Base-by-base conservation (phyloP, 1,139 yeast species). In the Diutina pseudorugosa region DNA sequence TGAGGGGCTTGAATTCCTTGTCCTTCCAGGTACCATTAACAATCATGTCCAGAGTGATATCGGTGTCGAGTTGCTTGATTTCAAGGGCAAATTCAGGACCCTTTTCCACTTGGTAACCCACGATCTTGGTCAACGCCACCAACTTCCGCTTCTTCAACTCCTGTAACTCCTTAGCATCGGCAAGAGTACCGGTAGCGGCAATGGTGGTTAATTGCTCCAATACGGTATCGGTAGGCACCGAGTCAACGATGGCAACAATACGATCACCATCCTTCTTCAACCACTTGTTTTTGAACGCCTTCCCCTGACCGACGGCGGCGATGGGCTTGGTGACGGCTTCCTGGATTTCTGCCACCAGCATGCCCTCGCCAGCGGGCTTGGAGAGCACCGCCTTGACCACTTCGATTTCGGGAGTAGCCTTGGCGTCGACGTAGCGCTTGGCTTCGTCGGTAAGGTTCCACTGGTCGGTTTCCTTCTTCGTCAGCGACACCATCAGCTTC, bases 271-370 rank as follows among this genome's bases (percentile, higher is more conserved):
- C 86, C 68, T 93, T 93, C 59, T 80, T 72, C 62, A 93, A 83
- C 99, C 99, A 93, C 51, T 95, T 95, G 68, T 91, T 91, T 71
- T 90, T 93, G 78, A 93, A 93, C n/a, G 98, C 98, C 63, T 91
- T 85, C 61, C 95, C 96, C 72, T 93, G 98, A 56, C 98, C 99
- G 57, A 91, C 78, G 61, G 85, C 83, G 55, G 97, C 98, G 57
- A 82, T 79, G 51, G 82, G 72, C 52, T 98, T 97, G 68, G 91
- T 75, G 58, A 84, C 80, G 55, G 81, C 67, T 8, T 40, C 20
- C 59, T 81, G 80, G 55, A 93, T 95, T 55, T 93, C 97, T 23
- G 85, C 67, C 59, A 93, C 83, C 63, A 87, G 86, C 62, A 93
- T 76, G 47, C 94, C 90, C 11, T 30, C 36, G 2, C 36, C 36